A percentile compares a stretch with the other conserved stretches of the same genome.
Conservation (phyloP, 129 eudicot species). For the Apium graveolens region DNA sequence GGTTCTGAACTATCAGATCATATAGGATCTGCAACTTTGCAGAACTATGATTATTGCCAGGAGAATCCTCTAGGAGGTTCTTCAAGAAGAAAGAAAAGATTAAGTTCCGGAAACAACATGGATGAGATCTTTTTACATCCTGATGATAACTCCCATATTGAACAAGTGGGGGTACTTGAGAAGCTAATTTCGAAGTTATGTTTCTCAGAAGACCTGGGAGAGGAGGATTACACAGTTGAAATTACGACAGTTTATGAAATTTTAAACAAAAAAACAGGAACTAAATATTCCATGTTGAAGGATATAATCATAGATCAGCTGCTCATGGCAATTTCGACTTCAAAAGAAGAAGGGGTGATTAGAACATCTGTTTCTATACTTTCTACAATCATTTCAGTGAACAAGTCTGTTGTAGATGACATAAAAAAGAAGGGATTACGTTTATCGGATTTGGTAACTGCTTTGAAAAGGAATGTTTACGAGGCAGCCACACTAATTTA, state of each 20-base stretch:
- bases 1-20: background rate
- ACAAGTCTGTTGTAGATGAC: constrained; percentile 47
- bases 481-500: constrained; percentile 67
- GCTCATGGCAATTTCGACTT: constrained; percentile 58
- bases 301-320: constrained; percentile 67
- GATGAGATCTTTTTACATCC: constrained; percentile 17
- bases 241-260: constrained; percentile 54
- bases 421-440: constrained; percentile 58
- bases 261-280: constrained; percentile 49
- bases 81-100: constrained; percentile 12
- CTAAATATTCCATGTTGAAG: constrained; percentile 58
- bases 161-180: constrained; percentile 49
- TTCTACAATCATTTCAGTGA: constrained; percentile 45
- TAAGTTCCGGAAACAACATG: constrained; percentile 3
- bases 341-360: constrained; percentile 57
- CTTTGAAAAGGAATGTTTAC: constrained; percentile 59
- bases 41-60: constrained; percentile 14
- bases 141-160: constrained; percentile 33
- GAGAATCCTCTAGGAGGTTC: background rate
- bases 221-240: constrained; percentile 47
- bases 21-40: constrained; percentile 7
- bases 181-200: constrained; percentile 65
- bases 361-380: constrained; percentile 68
- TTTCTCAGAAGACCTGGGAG: constrained; percentile 51
- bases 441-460: constrained; percentile 55